These are phyloP conservation scores for Hericium rajendrae DNA, from an alignment of 768 basidiomycete species.

Conservation along the genomic window DNA sequence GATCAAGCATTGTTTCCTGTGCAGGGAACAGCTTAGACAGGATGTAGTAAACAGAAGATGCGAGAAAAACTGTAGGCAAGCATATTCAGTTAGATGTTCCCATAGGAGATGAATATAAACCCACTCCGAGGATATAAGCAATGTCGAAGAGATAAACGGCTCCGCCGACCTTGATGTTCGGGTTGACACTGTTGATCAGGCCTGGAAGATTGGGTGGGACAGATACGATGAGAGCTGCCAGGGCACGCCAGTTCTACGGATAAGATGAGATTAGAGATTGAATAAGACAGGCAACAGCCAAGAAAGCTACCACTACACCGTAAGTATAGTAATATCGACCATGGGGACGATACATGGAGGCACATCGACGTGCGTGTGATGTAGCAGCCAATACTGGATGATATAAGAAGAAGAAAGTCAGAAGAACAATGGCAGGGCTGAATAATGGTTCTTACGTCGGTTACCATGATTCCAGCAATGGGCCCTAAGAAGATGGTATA, in stretches of 20 bases:
- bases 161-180: conserved; percentile 50
- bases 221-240: conserved; percentile 54
- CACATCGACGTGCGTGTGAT: conserved; percentile 63
- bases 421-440: conserved; percentile 3
- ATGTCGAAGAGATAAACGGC: conserved; percentile 53
- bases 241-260: conserved; percentile 78
- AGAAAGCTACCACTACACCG: conserved; percentile 47
- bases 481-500: conserved; percentile 85
- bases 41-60: conserved; percentile 7
- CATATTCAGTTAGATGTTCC: background rate
- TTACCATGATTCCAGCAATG: conserved; percentile 66
- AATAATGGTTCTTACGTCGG: conserved; percentile 33
- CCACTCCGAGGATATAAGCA: conserved; percentile 68
- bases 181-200: conserved; percentile 64
- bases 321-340: conserved; percentile 72
- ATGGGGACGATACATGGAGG: conserved; percentile 72
- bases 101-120: background rate
- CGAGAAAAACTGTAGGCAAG: conserved; percentile 4
- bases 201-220: conserved; percentile 71
- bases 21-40: conserved; percentile 11
- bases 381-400: conserved; percentile 67
- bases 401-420: background rate
- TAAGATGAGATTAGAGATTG: background rate
- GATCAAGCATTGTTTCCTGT: conserved; percentile 12
- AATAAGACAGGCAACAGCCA: background rate